Base-by-base conservation (phyloP, 768 basidiomycete species). In the Phlebiopsis flavidoalba region DNA sequence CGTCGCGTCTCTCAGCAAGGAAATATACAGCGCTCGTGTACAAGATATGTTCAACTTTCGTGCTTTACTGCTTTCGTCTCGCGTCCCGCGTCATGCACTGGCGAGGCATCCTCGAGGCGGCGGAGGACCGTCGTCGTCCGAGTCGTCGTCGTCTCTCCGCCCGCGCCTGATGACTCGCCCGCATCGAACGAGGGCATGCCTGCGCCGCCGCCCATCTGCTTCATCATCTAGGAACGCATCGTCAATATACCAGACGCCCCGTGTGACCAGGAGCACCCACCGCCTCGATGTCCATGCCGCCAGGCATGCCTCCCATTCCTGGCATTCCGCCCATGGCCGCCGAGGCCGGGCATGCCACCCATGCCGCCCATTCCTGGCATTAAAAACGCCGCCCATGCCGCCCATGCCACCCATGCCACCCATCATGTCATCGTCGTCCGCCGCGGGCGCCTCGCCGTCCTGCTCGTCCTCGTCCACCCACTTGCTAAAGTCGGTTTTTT, bases 401-500 rank as follows among this genome's bases (percentile, higher is more conserved):
- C 74, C 78, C 78, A 84, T 83, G 1, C 83, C 84, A 3, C 76
- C 79, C 80, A 85, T 83, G 0, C 80, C 77, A 47, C 77, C 76
- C 75, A 82, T 76, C 47, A 67, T 59, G 36, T 71, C 63, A 4
- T 86, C 85, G 0, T 80, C 83, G 10, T 78, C 80, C 1, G 74
- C 71, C n/a, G 76, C 60, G 8, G 64, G 69, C 1, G 73, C 65
- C 22, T 75, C 81, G 54, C 80, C 89, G 45, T 91, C 89, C 76
- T 98, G 96, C 72, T 98, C 95, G 71, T 98, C 96, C 77, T 98
- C 95, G 69, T 98, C 95, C 46, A 90, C 89, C 95, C 95, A 98
- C 77, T 91, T 96, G 65, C 79, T 79, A 73, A 98, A 98, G 74
- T 98, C 93, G 49, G 94, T 97, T 82, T n/a, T 97, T 98, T 74